These are phyloP conservation scores for Clavispora santaluciae DNA, from an alignment of 805 yeast genomes.

Conservation along the genomic window DNA sequence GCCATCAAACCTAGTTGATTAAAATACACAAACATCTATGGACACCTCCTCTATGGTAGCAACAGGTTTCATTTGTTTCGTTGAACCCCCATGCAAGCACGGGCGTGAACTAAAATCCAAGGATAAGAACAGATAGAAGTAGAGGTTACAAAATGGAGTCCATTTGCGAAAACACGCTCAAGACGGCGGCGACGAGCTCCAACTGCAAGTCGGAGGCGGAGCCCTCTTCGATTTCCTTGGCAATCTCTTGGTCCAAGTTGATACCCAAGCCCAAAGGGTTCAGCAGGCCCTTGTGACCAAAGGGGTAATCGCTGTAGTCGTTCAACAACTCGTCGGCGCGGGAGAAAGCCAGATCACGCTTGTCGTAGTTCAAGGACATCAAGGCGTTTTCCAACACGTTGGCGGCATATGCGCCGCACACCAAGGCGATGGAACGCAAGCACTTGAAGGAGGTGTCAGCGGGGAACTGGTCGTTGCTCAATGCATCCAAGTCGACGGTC, in stretches of 20 bases:
- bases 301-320: constrained; percentile 85
- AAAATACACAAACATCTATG: background rate
- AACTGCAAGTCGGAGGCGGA: constrained; percentile 58
- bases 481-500: constrained; percentile 46
- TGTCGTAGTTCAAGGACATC: constrained; percentile 71
- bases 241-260: constrained; percentile 58
- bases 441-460: constrained; percentile 60
- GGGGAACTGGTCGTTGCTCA: constrained; percentile 58
- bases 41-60: background rate
- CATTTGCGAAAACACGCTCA: constrained; percentile 85
- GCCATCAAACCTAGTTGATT: background rate
- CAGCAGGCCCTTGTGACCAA: constrained; percentile 45
- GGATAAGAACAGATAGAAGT: background rate
- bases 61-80: background rate
- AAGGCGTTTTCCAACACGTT: constrained; percentile 91
- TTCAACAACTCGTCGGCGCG: constrained; percentile 89
- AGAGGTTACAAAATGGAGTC: constrained; percentile 67
- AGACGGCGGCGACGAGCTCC: constrained; percentile 90
- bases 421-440: constrained; percentile 75
- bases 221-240: constrained; percentile 47
- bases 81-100: background rate
- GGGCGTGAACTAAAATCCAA: background rate
- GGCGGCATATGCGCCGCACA: constrained; percentile 91
- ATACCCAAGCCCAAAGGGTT: constrained; percentile 67
- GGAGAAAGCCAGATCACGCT: constrained; percentile 85